These are phyloP conservation scores for Brassica balearica DNA, from an alignment of 441 rosid genomes.

Conservation along the genomic window DNA sequence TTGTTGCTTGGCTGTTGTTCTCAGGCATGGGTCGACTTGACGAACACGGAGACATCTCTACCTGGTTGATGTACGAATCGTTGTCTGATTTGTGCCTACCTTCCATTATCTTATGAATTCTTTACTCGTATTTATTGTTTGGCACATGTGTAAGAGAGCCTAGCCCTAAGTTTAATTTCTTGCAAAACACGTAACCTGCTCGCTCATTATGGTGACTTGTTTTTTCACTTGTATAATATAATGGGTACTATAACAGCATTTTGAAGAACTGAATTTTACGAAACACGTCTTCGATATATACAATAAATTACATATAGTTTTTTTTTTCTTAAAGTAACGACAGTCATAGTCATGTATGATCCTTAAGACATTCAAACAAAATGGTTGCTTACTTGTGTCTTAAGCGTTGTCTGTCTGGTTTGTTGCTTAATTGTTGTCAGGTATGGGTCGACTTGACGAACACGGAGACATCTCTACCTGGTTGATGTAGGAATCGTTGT, in stretches of 20 bases:
- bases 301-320: neutral
- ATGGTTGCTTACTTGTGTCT: neutral
- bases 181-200: neutral
- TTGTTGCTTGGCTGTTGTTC: no score
- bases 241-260: neutral
- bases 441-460: neutral
- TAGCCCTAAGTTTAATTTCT: slow-evolving; percentile 1
- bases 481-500: slow-evolving; percentile 1
- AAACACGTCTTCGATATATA: neutral
- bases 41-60: no score
- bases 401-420: neutral
- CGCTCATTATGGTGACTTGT: neutral
- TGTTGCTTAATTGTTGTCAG: neutral
- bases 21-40: no score
- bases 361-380: neutral
- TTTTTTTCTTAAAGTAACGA: neutral
- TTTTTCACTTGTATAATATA: neutral
- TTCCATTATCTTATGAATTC: neutral
- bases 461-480: neutral
- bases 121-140: no score
- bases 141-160: neutral
- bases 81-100: neutral
- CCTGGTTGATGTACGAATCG: no score
- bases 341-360: neutral
- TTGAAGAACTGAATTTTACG: neutral